Conservation (phyloP, 2,329 filamentous ascomycete genomes). For the Nemania bipapillata region DNA sequence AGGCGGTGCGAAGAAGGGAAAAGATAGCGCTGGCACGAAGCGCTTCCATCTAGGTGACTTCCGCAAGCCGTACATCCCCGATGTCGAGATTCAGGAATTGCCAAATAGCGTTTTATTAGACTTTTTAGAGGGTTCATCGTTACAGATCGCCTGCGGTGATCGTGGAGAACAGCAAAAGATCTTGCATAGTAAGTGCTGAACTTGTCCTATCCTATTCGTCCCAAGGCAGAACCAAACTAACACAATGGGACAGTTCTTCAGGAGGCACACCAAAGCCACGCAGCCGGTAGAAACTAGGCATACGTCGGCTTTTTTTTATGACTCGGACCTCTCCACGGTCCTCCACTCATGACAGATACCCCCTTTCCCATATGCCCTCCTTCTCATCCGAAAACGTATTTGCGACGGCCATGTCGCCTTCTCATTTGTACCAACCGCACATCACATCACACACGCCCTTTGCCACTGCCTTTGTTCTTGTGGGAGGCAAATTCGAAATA, state of each 20-base stretch:
- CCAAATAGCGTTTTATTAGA: slow-evolving; percentile 81
- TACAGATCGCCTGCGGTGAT: slow-evolving; percentile 73
- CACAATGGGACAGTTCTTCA: slow-evolving; percentile 54
- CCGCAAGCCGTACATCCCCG: slow-evolving; percentile 79
- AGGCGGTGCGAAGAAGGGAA: slow-evolving; percentile 64
- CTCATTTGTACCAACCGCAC: slow-evolving; percentile 44
- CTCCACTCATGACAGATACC: slow-evolving; percentile 48
- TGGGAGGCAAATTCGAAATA: slow-evolving; percentile 22
- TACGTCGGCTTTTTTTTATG: slow-evolving; percentile 21
- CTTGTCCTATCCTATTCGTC: background rate
- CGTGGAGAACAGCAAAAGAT: slow-evolving; percentile 66
- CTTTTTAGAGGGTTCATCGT: slow-evolving; percentile 68
- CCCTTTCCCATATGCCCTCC: slow-evolving; percentile 37
- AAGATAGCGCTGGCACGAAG: slow-evolving; percentile 69
- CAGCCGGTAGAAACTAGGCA: slow-evolving; percentile 49
- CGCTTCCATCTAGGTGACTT: slow-evolving; percentile 90
- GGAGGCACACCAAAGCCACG: slow-evolving; percentile 56
- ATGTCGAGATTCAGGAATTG: slow-evolving; percentile 91
- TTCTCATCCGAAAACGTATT: slow-evolving; percentile 34
- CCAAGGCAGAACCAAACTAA: slow-evolving; percentile 53
- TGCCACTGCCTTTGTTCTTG: slow-evolving; percentile 28
- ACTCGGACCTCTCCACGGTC: slow-evolving; percentile 28
- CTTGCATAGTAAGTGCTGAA: slow-evolving; percentile 61
- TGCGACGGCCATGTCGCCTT: slow-evolving; percentile 41
- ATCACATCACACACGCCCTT: slow-evolving; percentile 22